Evolutionary conservation across 164 flowering plant species (phyloP), one percentile per base, ranked within the genome.

Genomic region (Vitis cinerea): DNA sequence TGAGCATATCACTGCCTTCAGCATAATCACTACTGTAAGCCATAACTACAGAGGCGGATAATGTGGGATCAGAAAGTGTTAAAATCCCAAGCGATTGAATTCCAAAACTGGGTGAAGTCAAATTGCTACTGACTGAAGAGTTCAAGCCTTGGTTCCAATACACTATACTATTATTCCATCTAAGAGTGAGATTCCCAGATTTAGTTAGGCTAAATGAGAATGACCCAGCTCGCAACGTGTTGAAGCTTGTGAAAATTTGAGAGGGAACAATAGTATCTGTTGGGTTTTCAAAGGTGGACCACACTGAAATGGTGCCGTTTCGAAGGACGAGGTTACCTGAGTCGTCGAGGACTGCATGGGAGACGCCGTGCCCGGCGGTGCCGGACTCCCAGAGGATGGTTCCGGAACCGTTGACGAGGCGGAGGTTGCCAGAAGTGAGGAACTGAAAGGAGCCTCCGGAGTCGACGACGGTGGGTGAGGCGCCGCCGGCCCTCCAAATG

Each of bases 251-350:
- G 65, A 83, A 83, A 54, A 59, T 78, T 68, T 80, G 82, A 49
- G 14, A 8, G 9, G 83, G 72, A 17, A 83, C 7, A 17, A 83
- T 61, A 4, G 82, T 80, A 59, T 83, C 86, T 3, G 82, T 80
- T 1, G 86, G 86, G 53, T 83, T 64, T 7, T 72, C 56, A 67
- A 83, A 83, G 51, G 77, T 71, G 53, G 79, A 72, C 86, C 86
- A 83, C 50, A 78, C 49, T 3, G 67, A 27, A 14, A 49, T 31
- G 13, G 63, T 61, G 12, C 70, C 65, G 50, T 72, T 72, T 19
- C 13, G 53, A 10, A 76, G 70, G 3, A 53, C 17, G 19, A 80
- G 31, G 52, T 77, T 65, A 16, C 86, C 86, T 11, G 71, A 60
- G 15, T 78, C 78, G 14, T 80, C 71, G 14, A 83, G 64, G 11